These are phyloP conservation scores for button mushroom (Agaricus bisporus) DNA, from an alignment of 768 basidiomycete genomes.

Conservation along the genomic window DNA sequence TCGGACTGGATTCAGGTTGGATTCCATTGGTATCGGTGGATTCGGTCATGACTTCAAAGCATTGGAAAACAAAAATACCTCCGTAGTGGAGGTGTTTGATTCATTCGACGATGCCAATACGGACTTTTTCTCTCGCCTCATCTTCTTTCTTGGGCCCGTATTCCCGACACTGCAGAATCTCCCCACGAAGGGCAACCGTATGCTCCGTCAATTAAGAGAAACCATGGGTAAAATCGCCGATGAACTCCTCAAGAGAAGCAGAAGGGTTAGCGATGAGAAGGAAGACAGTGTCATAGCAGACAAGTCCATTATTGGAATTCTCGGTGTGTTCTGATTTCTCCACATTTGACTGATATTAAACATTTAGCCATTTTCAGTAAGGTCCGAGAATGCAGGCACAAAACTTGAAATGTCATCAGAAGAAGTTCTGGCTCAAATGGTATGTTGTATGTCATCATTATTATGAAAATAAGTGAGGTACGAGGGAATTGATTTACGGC, in stretches of 20 bases:
- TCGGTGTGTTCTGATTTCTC: constrained; percentile 19
- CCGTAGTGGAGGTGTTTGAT: constrained; percentile 36
- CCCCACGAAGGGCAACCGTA: constrained; percentile 28
- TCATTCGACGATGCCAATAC: constrained; percentile 22
- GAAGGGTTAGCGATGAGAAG: constrained; percentile 24
- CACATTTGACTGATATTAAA: background rate
- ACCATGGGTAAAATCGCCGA: constrained; percentile 35
- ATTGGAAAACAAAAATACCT: constrained; percentile 34
- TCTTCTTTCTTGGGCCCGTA: constrained; percentile 29
- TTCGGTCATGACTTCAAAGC: constrained; percentile 54
- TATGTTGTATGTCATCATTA: constrained; percentile 8
- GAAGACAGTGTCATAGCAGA: constrained; percentile 20
- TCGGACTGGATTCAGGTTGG: constrained; percentile 32
- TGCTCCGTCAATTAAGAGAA: constrained; percentile 23
- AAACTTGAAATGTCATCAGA: constrained; percentile 29
- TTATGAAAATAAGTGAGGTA: background rate
- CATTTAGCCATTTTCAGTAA: constrained; percentile 20
- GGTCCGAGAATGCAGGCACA: constrained; percentile 24
- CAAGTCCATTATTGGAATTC: constrained; percentile 33
- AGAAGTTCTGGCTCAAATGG: constrained; percentile 30
- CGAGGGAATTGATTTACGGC: background rate
- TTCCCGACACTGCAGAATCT: constrained; percentile 30
- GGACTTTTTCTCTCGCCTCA: constrained; percentile 21
- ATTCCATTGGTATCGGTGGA: constrained; percentile 52
- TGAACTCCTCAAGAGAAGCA: constrained; percentile 29